Evolutionary conservation across 1,284 basidiomycete species (phyloP), one percentile per base, ranked within the genome.

Genomic region (Moniliophthora roreri): DNA sequence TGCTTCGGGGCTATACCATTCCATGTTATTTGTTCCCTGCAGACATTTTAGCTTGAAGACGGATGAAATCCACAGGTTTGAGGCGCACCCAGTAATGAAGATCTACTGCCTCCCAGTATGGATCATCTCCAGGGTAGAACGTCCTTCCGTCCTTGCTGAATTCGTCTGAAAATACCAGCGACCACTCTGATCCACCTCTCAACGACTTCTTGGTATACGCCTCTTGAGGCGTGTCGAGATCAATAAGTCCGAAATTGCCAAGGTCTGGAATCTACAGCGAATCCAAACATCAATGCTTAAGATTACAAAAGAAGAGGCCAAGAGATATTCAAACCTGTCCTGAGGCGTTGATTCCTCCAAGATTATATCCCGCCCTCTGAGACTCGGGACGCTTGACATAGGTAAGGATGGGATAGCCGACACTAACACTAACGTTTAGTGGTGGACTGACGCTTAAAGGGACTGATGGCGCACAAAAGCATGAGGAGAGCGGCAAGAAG

Each of bases 1-100:
- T 1, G 76, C 77, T 18, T 70, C 72, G 1, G 85, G 85, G 58
- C 85, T 78, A 66, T 82, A 80, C 62, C 62, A 62, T 11, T 32
- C 28, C 7, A 32, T 6, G 11, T 32, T 32, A n/a, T 32, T 11
- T 11, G 28, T 6, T 32, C 28, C 11, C 11, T 32, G 23, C 26
- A 34, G 20, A 23, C 28, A 11, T 32, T 6, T 6, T 16, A 13
- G 24, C 13, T 23, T 23, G n/a, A 37, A n/a, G n/a, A n/a, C n/a
- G n/a, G n/a, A n/a, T n/a, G n/a, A n/a, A n/a, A n/a, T n/a, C n/a
- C n/a, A n/a, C n/a, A n/a, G n/a, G n/a, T n/a, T n/a, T n/a, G n/a
- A n/a, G n/a, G n/a, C n/a, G n/a, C n/a, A n/a, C 73, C 81, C 82
- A 82, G 62, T 85, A 83, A 66, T 85, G 79, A 18, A 62, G 48